Base-by-base conservation (phyloP, 345 rosid species). In the Cardiospermum halicacabum region DNA sequence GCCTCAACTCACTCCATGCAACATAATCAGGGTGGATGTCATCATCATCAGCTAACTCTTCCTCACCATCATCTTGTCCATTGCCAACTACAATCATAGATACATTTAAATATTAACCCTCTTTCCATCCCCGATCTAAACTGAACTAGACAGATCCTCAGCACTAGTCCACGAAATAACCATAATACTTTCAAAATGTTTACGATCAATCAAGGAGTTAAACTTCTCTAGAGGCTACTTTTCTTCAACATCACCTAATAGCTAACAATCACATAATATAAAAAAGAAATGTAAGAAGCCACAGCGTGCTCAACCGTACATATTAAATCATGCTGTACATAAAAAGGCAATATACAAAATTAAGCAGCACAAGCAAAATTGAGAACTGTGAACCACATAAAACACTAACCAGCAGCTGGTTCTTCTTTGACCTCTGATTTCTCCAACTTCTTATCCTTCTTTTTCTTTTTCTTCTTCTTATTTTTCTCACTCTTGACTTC, bases 1-100 rank as follows among this genome's bases (percentile, higher is more conserved):
- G 86, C 69, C 98, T 85, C 78, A 90, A 71, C 62, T 77, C 85
- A 80, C 79, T 80, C 99, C 99, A 94, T 39, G 81, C 91, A 81
- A 71, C 53, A 70, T 72, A 89, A 56, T 93, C 87, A 1, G 65
- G 45, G 48, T 69, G 73, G 61, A 37, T 57, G 67, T 80, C 89
- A 43, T 78, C 61, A 67, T 81, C 91, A 9, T 75, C 85, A 64
- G 77, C 76, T 18, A 71, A 73, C 58, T 81, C 84, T 59, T 76
- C 89, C 53, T 61, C 81, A 65, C 58, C 72, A 62, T 64, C 56
- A 30, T 72, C 82, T 67, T 74, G 75, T 19, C 28, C 74, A 58
- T 22, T 65, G 65, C 66, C 57, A 71, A 71, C 84, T 80, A 63
- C 66, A 67, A 56, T 11, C 26, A 65, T 12, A 32, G 25, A 36